These are phyloP conservation scores for Anaeromyces robustus DNA, from an alignment of 192 early-diverging fungal genomes.

Conservation along the genomic window DNA sequence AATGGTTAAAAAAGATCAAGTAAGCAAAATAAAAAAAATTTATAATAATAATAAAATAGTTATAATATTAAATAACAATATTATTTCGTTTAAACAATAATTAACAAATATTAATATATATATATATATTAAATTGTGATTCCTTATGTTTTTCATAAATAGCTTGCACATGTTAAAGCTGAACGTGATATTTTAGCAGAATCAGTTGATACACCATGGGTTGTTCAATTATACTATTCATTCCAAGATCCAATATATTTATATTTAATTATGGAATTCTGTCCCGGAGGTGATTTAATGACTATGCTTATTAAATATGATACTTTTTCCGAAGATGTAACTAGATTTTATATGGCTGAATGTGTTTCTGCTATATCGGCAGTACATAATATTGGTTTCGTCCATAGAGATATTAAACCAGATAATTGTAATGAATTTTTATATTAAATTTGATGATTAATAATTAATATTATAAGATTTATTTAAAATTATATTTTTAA, in stretches of 20 bases:
- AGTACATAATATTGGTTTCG: slow-evolving; percentile 86
- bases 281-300: slow-evolving; percentile 99
- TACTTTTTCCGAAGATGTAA: slow-evolving; percentile 87
- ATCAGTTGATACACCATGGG: slow-evolving; percentile 83
- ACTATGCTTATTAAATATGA: slow-evolving; percentile 98
- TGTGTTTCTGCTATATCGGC: slow-evolving; percentile 82
- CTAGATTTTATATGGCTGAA: slow-evolving; percentile 97
- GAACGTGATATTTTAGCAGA: slow-evolving; percentile 97
- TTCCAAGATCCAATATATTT: slow-evolving; percentile 90
- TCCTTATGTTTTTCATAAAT: not conserved
- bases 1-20: slow-evolving; percentile 98
- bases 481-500: no score
- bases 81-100: no score
- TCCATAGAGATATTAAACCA: slow-evolving; percentile 64
- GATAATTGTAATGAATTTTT: slow-evolving; percentile 23
- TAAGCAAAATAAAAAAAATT: slow-evolving; percentile 10
- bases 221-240: slow-evolving; percentile 94
- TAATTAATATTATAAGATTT: no score
- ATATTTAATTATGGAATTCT: slow-evolving; percentile 98
- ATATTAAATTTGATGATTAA: no score
- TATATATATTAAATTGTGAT: no score
- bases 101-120: no score
- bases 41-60: no score
- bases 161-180: slow-evolving; percentile 91
- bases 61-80: no score